phyloP scores from a whole-genome alignment of 192 early-diverging fungal genomes.

The Podila clonocystis region DNA sequence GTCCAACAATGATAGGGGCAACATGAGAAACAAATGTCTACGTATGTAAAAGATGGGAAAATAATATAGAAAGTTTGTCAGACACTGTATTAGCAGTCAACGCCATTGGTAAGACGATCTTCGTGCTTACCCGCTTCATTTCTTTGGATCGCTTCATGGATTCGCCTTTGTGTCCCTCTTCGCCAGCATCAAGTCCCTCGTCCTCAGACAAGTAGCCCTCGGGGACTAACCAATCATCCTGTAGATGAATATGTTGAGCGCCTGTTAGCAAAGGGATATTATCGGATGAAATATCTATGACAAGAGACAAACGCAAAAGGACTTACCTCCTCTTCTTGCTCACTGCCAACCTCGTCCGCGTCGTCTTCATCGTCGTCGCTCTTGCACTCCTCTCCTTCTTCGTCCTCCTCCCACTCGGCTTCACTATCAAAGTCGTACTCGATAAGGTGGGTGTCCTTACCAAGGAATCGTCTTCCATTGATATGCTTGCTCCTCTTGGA shows the following conservation, averaged over 20 bases:
- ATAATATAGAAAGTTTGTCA: neutral
- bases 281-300: neutral
- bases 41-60: neutral
- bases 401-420: slow-evolving; percentile 91
- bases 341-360: slow-evolving; percentile 62
- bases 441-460: slow-evolving; percentile 64
- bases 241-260: slow-evolving; percentile 1
- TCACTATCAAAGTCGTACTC: slow-evolving; percentile 93
- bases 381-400: slow-evolving; percentile 86
- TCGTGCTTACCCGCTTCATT: slow-evolving; percentile 23
- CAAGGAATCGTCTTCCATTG: slow-evolving; percentile 69
- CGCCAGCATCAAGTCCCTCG: slow-evolving; percentile 60
- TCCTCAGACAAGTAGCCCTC: slow-evolving; percentile 89
- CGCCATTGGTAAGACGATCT: no score
- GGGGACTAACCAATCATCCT: slow-evolving; percentile 87
- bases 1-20: slow-evolving; percentile 38
- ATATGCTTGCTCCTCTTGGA: slow-evolving; percentile 67
- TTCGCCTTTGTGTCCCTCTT: slow-evolving; percentile 27
- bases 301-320: neutral
- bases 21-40: slow-evolving; percentile 22
- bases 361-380: slow-evolving; percentile 85
- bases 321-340: slow-evolving; percentile 64
- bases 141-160: slow-evolving; percentile 31
- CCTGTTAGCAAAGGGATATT: neutral
- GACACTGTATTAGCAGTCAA: no score